Base-by-base conservation (phyloP, 805 yeast species). In the Candida boleticola region DNA sequence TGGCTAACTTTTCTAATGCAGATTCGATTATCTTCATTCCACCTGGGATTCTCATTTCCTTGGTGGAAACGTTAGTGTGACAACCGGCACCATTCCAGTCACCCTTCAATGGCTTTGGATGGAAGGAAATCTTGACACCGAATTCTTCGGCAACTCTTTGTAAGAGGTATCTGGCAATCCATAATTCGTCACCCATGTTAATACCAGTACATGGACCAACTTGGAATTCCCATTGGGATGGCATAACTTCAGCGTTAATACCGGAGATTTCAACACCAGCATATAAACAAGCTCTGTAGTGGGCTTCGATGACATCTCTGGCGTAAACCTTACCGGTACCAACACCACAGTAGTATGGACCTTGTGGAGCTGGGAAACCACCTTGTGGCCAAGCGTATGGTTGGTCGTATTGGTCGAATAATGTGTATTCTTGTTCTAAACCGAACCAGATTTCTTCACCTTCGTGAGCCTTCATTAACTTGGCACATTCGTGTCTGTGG, bases 1-100 rank as follows among this genome's bases (percentile, higher is more conserved):
- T 84, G 57, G 96, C 85, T 62, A 93, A 82, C 77, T 88, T 89
- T 66, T 84, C 88, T 61, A 93, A 82, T 47, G 98, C 98, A 43
- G 76, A 85, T 63, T 93, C 97, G 63, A 93, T 93, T 70, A 70
- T 75, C 71, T 87, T 86, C 89, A 93, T 88, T 67, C 99, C 99
- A 70, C 99, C 99, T 65, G 88, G 86, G 29, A 63, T 66, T 79
- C 99, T 89, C 98, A 92, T 93, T 39, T 63, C 64, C 68, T 77
- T 79, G 58, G 99, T 93, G 37, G 97, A 89, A 48, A 93, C 98
- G 70, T 93, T 93, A 68, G 99, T 93, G 76, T 93, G 99, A 79
- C 98, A 92, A 61, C 99, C 99, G 68, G 99, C 98, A 77, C 99
- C 99, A 70, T 93, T 93, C 98, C 98, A 93, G 76, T 92, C 98